Evolutionary conservation across 2,329 filamentous ascomycete genomes (phyloP), one percentile per base, ranked within the genome.

Genomic region (Cadophora sp.): DNA sequence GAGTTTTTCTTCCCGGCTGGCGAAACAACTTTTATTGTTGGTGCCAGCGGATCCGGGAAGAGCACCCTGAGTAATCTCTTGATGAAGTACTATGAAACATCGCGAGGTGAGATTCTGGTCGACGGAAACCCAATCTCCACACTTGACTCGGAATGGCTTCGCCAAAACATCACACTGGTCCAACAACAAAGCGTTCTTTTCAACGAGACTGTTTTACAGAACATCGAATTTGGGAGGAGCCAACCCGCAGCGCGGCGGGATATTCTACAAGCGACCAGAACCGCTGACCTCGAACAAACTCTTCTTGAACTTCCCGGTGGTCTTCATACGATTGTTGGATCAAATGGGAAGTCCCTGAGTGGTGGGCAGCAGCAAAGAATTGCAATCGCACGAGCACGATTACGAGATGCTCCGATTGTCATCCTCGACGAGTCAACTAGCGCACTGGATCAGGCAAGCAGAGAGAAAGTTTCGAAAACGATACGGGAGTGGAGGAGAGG

Each of bases 341-440:
- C 83, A 0, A 87, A 88, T n/a, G 92, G 91, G 0, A 86, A 85
- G 41, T 84, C 86, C 3, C 81, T 97, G 48, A 97, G 93, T 70
- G 94, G 94, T 9, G 95, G 95, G 0, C 93, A 98, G 78, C 89
- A 85, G 67, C 94, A 97, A 77, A 85, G 93, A 62, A 82, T 97
- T 58, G 91, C 92, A 0, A 83, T 98, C 41, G 94, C 94, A 1
- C 85, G 94, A 70, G 92, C 94, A 1, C 86, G 86, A 48, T 79
- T 98, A 6, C 84, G 94, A 60, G 87, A 97, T 74, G 88, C 94
- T 0, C 87, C 92, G 0, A 85, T 98, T 0, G 82, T 98, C 7
- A 90, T 98, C 30, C 82, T 98, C 3, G 95, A 98, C 71, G 96
- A 98, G 76, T 88, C 92, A 0, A 97, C 93, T 0, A 96, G 93